Percentiles rank a stretch among this genome's conserved stretches.
These are phyloP conservation scores for Phytophthora ohioensis DNA, from an alignment of 352 stramenopile genomes.

Conservation along the genomic window DNA sequence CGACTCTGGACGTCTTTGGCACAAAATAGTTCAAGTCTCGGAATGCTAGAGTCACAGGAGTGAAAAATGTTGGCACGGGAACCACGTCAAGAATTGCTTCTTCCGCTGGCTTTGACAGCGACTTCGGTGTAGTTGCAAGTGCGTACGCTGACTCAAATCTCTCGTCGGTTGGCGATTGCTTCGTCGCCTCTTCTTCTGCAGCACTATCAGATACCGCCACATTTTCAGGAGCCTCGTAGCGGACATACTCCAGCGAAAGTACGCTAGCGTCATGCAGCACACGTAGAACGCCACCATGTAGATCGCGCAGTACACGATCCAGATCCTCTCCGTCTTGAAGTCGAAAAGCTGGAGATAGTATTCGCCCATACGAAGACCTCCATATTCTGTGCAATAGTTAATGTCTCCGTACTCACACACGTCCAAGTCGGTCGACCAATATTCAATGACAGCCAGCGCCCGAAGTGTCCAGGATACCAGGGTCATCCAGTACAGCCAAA, in stretches of 20 bases:
- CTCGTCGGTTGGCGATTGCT: not conserved
- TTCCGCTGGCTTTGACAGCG: conserved; percentile 5
- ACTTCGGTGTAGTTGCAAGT: conserved; percentile 30
- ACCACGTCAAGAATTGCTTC: conserved; percentile 26
- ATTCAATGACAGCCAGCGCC: conserved; percentile 52
- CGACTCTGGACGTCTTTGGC: conserved; percentile 13
- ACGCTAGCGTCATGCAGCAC: conserved; percentile 41
- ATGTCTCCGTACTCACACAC: conserved; percentile 50
- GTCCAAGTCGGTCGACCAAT: conserved; percentile 41
- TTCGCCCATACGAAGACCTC: conserved; percentile 40
- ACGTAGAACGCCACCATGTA: conserved; percentile 46
- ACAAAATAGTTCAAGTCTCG: conserved; percentile 34
- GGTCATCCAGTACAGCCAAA: conserved; percentile 77
- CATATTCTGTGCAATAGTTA: conserved; percentile 46
- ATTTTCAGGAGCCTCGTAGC: conserved; percentile 42
- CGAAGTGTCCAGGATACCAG: conserved; percentile 60
- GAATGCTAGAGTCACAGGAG: conserved; percentile 34
- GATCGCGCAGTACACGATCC: conserved; percentile 45
- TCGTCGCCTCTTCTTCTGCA: conserved; percentile 1
- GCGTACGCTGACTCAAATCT: conserved; percentile 21
- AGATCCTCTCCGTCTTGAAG: conserved; percentile 49
- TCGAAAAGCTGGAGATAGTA: conserved; percentile 49
- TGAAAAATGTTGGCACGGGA: conserved; percentile 17
- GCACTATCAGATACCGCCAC: conserved; percentile 12
- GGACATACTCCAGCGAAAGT: conserved; percentile 50